Evolutionary conservation across 2,329 filamentous ascomycete genomes (phyloP), one percentile per base, ranked within the genome.

Genomic region (Dothiorella sarmentorum): DNA sequence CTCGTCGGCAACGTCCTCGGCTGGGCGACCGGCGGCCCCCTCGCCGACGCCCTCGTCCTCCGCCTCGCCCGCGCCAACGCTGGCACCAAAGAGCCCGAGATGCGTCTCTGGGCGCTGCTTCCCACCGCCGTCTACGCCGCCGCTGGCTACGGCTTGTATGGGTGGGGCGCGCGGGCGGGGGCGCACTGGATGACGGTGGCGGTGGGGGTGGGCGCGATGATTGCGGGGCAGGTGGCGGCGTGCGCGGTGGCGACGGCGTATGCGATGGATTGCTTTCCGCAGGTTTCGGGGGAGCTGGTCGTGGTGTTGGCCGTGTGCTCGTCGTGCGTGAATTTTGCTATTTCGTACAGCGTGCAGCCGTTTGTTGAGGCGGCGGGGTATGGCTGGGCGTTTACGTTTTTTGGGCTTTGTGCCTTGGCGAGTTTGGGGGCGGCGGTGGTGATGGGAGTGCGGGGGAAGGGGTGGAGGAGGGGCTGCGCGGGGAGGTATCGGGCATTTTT

Each of bases 101-200:
- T 80, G 65, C 75, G 82, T 61, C 68, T 86, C 0, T 76, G 71
- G 71, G 65, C 67, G 5, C 68, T 73, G 7, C 55, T 67, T 2
- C 63, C 71, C 29, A 66, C 66, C 3, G 67, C 71, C 26, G 58
- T 72, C 15, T 71, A 72, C 47, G 70, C 66, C 1, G 68, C 64
- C 0, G 53, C 71, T 4, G 73, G 73, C 0, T 75, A 75, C 56
- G 68, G 74, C 47, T 63, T 70, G 29, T 76, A 75, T 56, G 73
- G 73, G 43, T 75, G 73, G 72, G 70, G 68, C 15, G 73, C 73
- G 1, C 67, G 70, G 17, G 33, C 24, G 13, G 71, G 69, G 2
- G 62, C 63, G 15, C 67, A 70, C 20, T 75, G 72, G 72, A 67
- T 73, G 40, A 64, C 67, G 2, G 67, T 75, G 27, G 71, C 71